These are phyloP conservation scores for Oryza punctata DNA, from an alignment of 176 grass and related monocot species.

Conservation along the genomic window DNA sequence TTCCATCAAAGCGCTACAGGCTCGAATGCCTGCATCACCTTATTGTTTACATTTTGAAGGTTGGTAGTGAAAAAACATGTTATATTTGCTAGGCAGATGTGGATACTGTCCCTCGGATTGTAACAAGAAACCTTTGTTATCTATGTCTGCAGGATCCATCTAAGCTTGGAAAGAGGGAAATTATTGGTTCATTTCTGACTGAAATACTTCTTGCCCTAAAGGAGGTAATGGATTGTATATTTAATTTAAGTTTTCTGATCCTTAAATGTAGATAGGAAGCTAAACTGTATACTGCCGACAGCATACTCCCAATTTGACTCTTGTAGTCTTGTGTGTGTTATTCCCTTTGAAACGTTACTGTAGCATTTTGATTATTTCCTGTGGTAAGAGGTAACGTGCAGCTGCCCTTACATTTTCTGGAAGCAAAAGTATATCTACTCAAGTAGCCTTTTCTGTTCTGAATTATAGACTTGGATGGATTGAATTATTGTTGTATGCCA, in stretches of 20 bases:
- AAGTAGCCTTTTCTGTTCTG: constrained; percentile 24
- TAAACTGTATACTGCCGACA: not conserved
- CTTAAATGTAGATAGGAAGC: constrained; percentile 21
- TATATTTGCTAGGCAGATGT: not conserved
- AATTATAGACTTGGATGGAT: not conserved
- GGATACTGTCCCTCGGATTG: not conserved
- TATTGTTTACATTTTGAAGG: constrained; percentile 79
- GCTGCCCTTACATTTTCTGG: not conserved
- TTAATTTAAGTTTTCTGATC: constrained; percentile 19
- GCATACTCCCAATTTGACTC: not conserved
- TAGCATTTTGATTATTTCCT: not conserved
- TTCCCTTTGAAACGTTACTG: constrained; percentile 6
- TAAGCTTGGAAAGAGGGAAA: constrained; percentile 67
- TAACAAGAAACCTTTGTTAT: constrained; percentile 24
- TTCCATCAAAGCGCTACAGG: constrained; percentile 82
- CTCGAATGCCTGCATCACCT: constrained; percentile 90
- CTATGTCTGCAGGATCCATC: constrained; percentile 70
- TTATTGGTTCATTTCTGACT: constrained; percentile 85
- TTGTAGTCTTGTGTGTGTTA: not conserved
- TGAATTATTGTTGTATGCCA: not conserved
- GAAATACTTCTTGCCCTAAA: constrained; percentile 90
- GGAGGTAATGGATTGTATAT: constrained; percentile 57
- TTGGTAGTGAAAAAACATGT: constrained; percentile 32
- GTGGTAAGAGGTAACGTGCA: not conserved
- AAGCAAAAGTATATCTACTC: not conserved